Percentiles rank a stretch among this genome's conserved stretches.
Conservation (phyloP, 805 yeast genomes). For the Alloascoidea africana region DNA sequence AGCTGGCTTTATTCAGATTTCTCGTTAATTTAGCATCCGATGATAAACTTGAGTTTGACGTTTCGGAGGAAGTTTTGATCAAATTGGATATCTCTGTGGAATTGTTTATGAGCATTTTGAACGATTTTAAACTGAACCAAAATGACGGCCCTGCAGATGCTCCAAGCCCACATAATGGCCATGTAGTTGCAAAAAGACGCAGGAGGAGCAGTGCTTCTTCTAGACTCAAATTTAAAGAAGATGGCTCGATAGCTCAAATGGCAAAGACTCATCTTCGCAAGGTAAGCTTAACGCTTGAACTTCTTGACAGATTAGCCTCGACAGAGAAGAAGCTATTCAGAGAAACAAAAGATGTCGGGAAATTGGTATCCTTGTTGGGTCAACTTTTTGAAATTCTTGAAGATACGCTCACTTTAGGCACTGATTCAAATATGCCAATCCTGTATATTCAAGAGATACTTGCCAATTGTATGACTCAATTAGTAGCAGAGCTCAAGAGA, state of each 20-base stretch:
- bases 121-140: conserved; percentile 44
- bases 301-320: conserved; percentile 38
- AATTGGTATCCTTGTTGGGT: conserved; percentile 14
- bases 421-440: conserved; percentile 85
- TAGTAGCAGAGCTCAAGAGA: conserved; percentile 7
- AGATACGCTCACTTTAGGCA: conserved; percentile 44
- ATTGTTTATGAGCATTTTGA: conserved; percentile 22
- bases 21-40: conserved; percentile 40
- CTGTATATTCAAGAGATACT: conserved; percentile 82
- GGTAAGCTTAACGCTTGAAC: conserved; percentile 65
- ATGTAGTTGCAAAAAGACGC: conserved; percentile 65
- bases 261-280: conserved; percentile 71
- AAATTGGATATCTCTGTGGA: background rate
- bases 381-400: conserved; percentile 21
- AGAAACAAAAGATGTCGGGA: conserved; percentile 12
- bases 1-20: conserved; percentile 39
- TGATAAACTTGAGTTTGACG: conserved; percentile 27
- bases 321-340: background rate
- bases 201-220: conserved; percentile 55
- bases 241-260: conserved; percentile 50
- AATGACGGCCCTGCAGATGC: conserved; percentile 23
- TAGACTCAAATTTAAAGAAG: conserved; percentile 53
- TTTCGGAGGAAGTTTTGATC: conserved; percentile 5
- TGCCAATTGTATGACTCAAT: conserved; percentile 68
- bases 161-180: conserved; percentile 11